Percentiles rank a stretch among this genome's conserved stretches.
phyloP scores from a whole-genome alignment of 2,329 filamentous ascomycete species.

The Talaromyces islandicus region DNA sequence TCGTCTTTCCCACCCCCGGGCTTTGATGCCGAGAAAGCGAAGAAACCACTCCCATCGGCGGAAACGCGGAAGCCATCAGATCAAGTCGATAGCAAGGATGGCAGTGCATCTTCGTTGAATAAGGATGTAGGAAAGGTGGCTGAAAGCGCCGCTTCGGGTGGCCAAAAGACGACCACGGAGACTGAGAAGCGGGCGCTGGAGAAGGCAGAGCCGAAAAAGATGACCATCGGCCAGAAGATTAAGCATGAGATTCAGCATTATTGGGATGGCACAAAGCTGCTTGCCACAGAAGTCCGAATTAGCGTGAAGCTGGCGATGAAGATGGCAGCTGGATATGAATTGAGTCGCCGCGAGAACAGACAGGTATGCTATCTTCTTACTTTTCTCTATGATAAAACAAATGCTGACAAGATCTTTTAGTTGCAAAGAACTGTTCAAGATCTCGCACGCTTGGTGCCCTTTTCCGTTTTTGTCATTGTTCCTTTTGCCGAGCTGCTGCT shows the following conservation, averaged over 20 bases:
- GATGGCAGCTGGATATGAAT: constrained; percentile 96
- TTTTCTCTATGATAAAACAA: constrained; percentile 12
- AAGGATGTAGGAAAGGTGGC: constrained; percentile 24
- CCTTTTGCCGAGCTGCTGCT: constrained; percentile 92
- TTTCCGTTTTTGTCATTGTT: constrained; percentile 94
- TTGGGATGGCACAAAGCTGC: constrained; percentile 95
- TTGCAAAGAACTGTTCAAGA: constrained; percentile 90
- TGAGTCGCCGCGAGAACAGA: constrained; percentile 86
- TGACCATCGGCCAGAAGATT: constrained; percentile 84
- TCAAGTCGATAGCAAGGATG: constrained; percentile 26
- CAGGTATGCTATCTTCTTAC: constrained; percentile 48
- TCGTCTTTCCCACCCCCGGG: constrained; percentile 71
- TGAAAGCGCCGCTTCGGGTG: constrained; percentile 16
- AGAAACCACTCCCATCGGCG: constrained; percentile 69
- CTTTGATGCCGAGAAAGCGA: constrained; percentile 84
- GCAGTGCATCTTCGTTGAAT: constrained; percentile 29
- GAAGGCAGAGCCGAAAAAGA: constrained; percentile 71
- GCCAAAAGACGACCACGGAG: constrained; percentile 31
- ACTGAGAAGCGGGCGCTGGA: constrained; percentile 54
- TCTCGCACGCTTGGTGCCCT: constrained; percentile 84
- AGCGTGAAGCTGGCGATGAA: constrained; percentile 86
- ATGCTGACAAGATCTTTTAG: constrained; percentile 27
- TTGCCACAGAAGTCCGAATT: constrained; percentile 88
- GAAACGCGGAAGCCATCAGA: constrained; percentile 22
- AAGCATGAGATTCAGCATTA: constrained; percentile 93